Evolutionary conservation across 2,329 filamentous ascomycete species (phyloP).

Genomic region (Cercospora zeae-maydis): DNA sequence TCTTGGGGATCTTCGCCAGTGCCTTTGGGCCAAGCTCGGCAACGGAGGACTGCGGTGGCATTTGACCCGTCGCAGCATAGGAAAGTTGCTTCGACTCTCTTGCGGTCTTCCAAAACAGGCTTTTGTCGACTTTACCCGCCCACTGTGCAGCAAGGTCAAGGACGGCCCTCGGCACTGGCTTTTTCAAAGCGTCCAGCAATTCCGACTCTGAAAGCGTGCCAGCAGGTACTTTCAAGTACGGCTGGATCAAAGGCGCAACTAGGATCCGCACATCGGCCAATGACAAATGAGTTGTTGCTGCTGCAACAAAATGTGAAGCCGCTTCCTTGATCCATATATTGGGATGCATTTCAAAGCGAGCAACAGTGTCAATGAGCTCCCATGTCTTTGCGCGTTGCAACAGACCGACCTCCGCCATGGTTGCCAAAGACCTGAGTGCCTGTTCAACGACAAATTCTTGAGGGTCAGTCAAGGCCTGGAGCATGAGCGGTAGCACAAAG

Average conservation of each 20-base stretch:
- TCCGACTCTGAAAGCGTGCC: constrained; percentile 67
- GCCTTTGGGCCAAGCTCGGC: constrained; percentile 56
- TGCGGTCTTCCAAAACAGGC: constrained; percentile 81
- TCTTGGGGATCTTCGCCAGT: constrained; percentile 64
- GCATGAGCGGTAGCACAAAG: constrained; percentile 92
- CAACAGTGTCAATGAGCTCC: constrained; percentile 80
- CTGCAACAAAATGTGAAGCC: constrained; percentile 75
- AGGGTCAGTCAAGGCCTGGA: constrained; percentile 86
- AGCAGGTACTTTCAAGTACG: constrained; percentile 74
- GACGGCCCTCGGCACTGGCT: constrained; percentile 71
- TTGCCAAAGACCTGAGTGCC: constrained; percentile 80
- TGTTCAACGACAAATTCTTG: constrained; percentile 94
- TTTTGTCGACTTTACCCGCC: constrained; percentile 66
- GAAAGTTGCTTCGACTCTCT: constrained; percentile 68
- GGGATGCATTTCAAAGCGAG: constrained; percentile 85
- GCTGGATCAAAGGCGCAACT: constrained; percentile 71
- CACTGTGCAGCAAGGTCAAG: constrained; percentile 83
- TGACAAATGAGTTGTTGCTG: constrained; percentile 70
- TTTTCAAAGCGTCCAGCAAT: constrained; percentile 78
- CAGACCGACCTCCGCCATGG: constrained; percentile 82
- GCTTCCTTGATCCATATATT: constrained; percentile 95
- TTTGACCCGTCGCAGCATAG: constrained; percentile 44
- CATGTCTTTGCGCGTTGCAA: constrained; percentile 80
- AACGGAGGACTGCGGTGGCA: constrained; percentile 55
- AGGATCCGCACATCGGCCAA: constrained; percentile 80